Evolutionary conservation across 2,329 filamentous ascomycete genomes (phyloP).

Genomic region (Zymoseptoria tritici): DNA sequence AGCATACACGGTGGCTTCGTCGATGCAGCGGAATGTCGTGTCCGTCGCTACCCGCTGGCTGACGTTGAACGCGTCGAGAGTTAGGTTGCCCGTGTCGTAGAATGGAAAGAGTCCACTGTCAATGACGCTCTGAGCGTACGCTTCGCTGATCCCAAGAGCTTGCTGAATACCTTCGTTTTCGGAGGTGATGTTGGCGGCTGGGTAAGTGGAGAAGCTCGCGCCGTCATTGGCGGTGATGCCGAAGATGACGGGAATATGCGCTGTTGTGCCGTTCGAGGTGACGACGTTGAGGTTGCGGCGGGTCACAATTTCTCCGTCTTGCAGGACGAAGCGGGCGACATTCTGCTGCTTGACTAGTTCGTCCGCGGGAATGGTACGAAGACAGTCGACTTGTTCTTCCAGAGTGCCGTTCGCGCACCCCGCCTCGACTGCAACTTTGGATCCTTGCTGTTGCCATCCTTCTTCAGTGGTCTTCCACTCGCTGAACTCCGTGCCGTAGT

Average conservation of each 20-base stretch:
- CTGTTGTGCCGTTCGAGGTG: constrained; percentile 36
- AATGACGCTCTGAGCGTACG: constrained; percentile 36
- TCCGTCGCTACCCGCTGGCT: constrained; percentile 51
- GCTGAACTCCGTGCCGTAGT: constrained; percentile 53
- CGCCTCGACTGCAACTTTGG: constrained; percentile 44
- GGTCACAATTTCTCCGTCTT: constrained; percentile 51
- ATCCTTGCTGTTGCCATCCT: constrained; percentile 43
- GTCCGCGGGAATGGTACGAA: constrained; percentile 41
- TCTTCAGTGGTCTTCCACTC: constrained; percentile 51
- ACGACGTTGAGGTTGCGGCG: constrained; percentile 42
- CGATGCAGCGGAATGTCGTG: constrained; percentile 52
- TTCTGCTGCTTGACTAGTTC: constrained; percentile 36
- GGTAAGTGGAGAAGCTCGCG: constrained; percentile 47
- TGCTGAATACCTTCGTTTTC: constrained; percentile 38
- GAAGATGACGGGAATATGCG: constrained; percentile 50
- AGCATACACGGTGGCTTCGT: constrained; percentile 51
- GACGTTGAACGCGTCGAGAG: constrained; percentile 50
- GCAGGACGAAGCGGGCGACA: constrained; percentile 47
- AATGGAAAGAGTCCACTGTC: constrained; percentile 45
- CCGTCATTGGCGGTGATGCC: constrained; percentile 50
- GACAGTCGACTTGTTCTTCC: constrained; percentile 46
- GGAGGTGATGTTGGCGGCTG: constrained; percentile 36
- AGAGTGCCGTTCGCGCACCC: constrained; percentile 45
- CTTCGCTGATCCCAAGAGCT: constrained; percentile 39
- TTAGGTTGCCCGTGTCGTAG: constrained; percentile 42